A percentile compares a stretch with the other conserved stretches of the same genome.
These are phyloP conservation scores for Cordia subcordata DNA, from an alignment of 257 asterid species.

Conservation along the genomic window DNA sequence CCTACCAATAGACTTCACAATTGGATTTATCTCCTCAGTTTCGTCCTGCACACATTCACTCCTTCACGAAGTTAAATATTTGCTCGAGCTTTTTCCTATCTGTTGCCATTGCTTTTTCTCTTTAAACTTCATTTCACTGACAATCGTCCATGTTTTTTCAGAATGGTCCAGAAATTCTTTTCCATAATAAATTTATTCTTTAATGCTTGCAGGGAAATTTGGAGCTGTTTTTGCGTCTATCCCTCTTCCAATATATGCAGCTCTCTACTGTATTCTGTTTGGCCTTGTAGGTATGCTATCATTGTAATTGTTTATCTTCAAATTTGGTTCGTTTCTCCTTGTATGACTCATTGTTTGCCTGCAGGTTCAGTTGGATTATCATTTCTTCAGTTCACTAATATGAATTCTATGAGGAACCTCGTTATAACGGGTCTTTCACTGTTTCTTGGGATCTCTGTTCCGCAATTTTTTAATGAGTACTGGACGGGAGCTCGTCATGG, in stretches of 20 bases:
- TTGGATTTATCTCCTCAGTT: too few relatives aligned
- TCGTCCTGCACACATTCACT: too few relatives aligned
- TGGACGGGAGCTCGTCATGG: constrained; percentile 73
- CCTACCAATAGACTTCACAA: too few relatives aligned
- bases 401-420: constrained; percentile 98
- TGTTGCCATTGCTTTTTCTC: background rate
- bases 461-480: constrained; percentile 74
- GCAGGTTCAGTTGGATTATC: constrained; percentile 97
- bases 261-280: constrained; percentile 81
- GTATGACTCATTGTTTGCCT: constrained; percentile 11
- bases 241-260: constrained; percentile 89
- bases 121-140: background rate
- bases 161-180: background rate
- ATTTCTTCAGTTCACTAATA: constrained; percentile 94
- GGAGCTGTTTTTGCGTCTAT: constrained; percentile 99
- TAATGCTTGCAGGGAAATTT: constrained; percentile 69
- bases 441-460: constrained; percentile 93
- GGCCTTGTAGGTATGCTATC: constrained; percentile 86
- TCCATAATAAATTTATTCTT: background rate
- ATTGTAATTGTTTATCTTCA: too few relatives aligned
- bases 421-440: constrained; percentile 85
- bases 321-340: background rate
- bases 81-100: background rate
- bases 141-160: background rate
- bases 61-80: too few relatives aligned